Evolutionary conservation across 2,329 filamentous ascomycete genomes (phyloP).

Genomic region (Phoma sp.): DNA sequence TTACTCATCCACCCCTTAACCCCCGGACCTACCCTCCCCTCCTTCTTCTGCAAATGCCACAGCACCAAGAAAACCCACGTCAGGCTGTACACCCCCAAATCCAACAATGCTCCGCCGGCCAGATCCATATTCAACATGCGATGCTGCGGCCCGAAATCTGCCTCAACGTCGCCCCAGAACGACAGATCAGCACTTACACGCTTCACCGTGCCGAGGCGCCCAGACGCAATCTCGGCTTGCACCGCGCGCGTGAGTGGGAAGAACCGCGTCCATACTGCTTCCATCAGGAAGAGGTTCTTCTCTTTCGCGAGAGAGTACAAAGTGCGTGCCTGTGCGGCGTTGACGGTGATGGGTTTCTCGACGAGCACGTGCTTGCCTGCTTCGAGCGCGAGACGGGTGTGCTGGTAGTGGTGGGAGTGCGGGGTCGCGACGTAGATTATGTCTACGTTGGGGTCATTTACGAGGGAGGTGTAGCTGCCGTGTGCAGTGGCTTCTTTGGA

Average conservation of each 20-base stretch:
- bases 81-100: slow-evolving; percentile 84
- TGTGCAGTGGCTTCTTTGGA: slow-evolving; percentile 71
- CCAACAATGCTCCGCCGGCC: slow-evolving; percentile 80
- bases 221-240: slow-evolving; percentile 64
- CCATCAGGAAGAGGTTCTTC: slow-evolving; percentile 60
- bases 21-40: slow-evolving; percentile 67
- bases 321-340: slow-evolving; percentile 73
- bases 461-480: slow-evolving; percentile 79
- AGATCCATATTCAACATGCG: slow-evolving; percentile 83
- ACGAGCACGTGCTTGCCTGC: slow-evolving; percentile 86
- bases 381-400: slow-evolving; percentile 78
- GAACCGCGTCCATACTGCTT: slow-evolving; percentile 84
- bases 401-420: slow-evolving; percentile 91
- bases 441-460: slow-evolving; percentile 76
- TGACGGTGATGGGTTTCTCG: slow-evolving; percentile 89
- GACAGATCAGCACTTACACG: slow-evolving; percentile 63
- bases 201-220: slow-evolving; percentile 60
- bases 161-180: slow-evolving; percentile 61
- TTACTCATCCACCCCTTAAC: slow-evolving; percentile 54
- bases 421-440: slow-evolving; percentile 89
- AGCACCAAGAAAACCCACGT: slow-evolving; percentile 90
- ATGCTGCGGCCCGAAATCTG: slow-evolving; percentile 59
- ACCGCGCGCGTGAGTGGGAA: slow-evolving; percentile 81
- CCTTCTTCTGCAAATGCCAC: slow-evolving; percentile 65
- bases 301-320: slow-evolving; percentile 73